A percentile compares a stretch with the other conserved stretches of the same genome.
phyloP scores from a whole-genome alignment of 768 basidiomycete genomes.

The Leccinum longicurvipes region DNA sequence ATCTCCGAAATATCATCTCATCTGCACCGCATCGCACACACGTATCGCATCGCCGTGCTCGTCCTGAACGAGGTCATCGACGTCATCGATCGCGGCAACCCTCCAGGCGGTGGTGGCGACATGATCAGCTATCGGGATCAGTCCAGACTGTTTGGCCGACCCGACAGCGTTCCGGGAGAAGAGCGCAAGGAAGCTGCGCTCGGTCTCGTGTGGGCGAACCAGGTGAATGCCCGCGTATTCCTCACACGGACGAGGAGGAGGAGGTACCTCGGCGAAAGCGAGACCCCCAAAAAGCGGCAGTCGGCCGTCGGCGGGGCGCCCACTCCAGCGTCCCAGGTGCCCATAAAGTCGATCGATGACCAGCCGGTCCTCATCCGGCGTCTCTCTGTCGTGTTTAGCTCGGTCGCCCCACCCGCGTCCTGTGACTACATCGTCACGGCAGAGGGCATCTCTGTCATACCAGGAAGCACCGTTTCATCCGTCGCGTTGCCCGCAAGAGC shows the following conservation, averaged over 20 bases:
- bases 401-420: conserved; percentile 51
- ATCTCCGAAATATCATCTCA: conserved; percentile 63
- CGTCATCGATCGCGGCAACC: conserved; percentile 46
- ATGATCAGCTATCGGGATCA: conserved; percentile 66
- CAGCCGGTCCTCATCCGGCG: conserved; percentile 60
- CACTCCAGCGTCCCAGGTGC: background rate
- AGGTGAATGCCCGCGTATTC: conserved; percentile 82
- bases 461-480: conserved; percentile 20
- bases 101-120: conserved; percentile 7
- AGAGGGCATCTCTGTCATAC: conserved; percentile 47
- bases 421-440: conserved; percentile 74
- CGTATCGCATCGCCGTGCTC: conserved; percentile 66
- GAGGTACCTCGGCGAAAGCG: conserved; percentile 45
- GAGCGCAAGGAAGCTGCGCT: conserved; percentile 75
- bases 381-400: conserved; percentile 76
- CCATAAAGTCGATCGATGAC: conserved; percentile 31
- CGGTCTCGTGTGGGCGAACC: conserved; percentile 93
- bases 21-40: conserved; percentile 68
- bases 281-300: conserved; percentile 26
- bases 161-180: conserved; percentile 55
- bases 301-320: conserved; percentile 9
- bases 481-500: background rate
- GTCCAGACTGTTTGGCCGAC: conserved; percentile 70
- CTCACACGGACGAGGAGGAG: conserved; percentile 73
- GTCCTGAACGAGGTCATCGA: conserved; percentile 90